Evolutionary conservation across 2,329 filamentous ascomycete species (phyloP).

Genomic region (Aspergillus niger): DNA sequence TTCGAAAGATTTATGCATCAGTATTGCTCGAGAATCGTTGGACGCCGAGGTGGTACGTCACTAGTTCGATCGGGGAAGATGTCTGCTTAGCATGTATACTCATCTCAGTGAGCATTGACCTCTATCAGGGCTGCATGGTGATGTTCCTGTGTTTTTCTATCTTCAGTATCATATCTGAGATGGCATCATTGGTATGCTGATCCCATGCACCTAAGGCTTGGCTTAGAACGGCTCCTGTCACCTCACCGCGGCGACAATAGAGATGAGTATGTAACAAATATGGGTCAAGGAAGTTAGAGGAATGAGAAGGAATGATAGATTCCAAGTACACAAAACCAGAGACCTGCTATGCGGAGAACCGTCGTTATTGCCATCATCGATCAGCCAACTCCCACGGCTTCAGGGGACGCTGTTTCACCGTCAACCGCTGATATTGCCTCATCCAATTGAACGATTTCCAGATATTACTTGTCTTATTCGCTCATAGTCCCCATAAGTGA

Average conservation of each 20-base stretch:
- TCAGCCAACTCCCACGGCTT: not conserved
- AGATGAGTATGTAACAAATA: not conserved
- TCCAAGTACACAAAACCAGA: not conserved
- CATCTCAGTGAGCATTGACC: not conserved
- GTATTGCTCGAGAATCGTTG: not conserved
- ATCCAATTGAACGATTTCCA: not conserved
- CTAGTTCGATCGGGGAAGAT: not conserved
- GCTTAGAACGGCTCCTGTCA: not conserved
- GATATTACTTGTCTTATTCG: not conserved
- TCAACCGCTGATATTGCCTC: not conserved
- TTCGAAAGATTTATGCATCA: not conserved
- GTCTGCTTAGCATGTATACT: not conserved
- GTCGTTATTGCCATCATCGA: not conserved
- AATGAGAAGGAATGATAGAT: not conserved
- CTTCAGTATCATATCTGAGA: not conserved
- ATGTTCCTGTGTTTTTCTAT: not conserved
- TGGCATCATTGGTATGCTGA: constrained; percentile 3
- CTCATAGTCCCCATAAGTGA: not conserved
- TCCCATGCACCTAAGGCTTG: not conserved
- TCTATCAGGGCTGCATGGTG: not conserved
- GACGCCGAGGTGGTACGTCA: not conserved
- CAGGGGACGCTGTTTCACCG: not conserved
- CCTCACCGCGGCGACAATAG: not conserved
- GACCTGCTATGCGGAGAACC: not conserved
- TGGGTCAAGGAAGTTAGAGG: not conserved